Evolutionary conservation across 73 alveolate species (phyloP).

Genomic region (Paramecium sexaurelia): DNA sequence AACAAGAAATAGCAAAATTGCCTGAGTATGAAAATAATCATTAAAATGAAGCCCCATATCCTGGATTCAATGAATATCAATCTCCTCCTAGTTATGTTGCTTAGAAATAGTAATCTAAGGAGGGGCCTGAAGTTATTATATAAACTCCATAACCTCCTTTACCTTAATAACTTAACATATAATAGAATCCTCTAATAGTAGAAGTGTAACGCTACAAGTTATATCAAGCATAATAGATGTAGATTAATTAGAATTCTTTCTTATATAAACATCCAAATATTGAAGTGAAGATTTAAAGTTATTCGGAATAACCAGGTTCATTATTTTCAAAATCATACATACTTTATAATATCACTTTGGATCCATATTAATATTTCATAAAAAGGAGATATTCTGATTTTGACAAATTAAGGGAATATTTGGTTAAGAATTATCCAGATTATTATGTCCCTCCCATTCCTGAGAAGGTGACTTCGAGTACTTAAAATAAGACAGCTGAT

Average conservation of each 20-base stretch:
- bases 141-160: background rate
- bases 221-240: background rate
- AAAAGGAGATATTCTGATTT: slow-evolving; percentile 47
- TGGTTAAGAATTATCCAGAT: slow-evolving; percentile 35
- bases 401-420: slow-evolving; percentile 47
- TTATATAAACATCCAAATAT: slow-evolving; percentile 41
- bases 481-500: background rate
- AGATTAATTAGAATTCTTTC: background rate
- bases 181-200: background rate
- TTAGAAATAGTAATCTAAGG: background rate
- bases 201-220: background rate
- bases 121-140: background rate
- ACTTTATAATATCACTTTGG: background rate
- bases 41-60: background rate
- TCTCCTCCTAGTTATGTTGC: background rate
- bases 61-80: background rate
- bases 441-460: slow-evolving; percentile 43
- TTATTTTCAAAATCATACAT: slow-evolving; percentile 10
- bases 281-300: background rate
- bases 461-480: slow-evolving; percentile 31
- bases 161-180: background rate
- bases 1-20: background rate
- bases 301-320: background rate
- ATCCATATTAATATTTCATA: slow-evolving; percentile 22
- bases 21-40: background rate